Base-by-base conservation (phyloP, 768 basidiomycete genomes). In the Rubroboletus pulcherrimus region DNA sequence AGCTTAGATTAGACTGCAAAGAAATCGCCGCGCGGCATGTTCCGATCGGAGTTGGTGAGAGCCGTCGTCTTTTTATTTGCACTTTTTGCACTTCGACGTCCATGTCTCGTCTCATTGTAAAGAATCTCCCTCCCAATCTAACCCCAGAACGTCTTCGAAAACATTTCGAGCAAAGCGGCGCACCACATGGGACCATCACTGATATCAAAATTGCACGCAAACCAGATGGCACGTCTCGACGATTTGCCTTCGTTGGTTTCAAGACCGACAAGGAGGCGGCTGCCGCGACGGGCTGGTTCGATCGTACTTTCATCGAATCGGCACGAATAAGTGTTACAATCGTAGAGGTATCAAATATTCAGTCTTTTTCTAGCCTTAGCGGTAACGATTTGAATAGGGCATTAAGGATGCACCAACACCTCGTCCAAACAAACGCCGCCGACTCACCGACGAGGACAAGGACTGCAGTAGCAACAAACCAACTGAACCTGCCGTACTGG, bases 241-340 rank as follows among this genome's bases (percentile, higher is more conserved):
- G 91, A 34, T 95, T 99, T 68, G 97, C 90, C 0, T 99, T 98
- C 65, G 78, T 96, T 9, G 97, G 97, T 0, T 98, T 85, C 78
- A 93, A 90, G 73, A 81, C 86, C 0, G 78, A 86, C 31, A 75
- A 80, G 30, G 90, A 97, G 55, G 96, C 96, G 0, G 54, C 72
- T 7, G 76, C 78, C 5, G 94, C 91, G 0, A 82, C 81, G 67
- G 81, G 86, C 35, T 98, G 89, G 88, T 95, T 89, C 61, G 84
- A 95, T 69, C 78, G 81, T 24, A 90, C 88, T 0, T 98, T 88
- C 67, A 78, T 98, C 30, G 91, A 87, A 44, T 87, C 91, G 7
- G 80, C 86, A 9, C 81, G 86, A 57, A 83, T 98, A 46, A 83
- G 70, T 54, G 93, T 95, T 3, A 78, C 82, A 24, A 67, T 91